These are phyloP conservation scores for Globisporangium lucens DNA, from an alignment of 352 stramenopile genomes.

Conservation along the genomic window DNA sequence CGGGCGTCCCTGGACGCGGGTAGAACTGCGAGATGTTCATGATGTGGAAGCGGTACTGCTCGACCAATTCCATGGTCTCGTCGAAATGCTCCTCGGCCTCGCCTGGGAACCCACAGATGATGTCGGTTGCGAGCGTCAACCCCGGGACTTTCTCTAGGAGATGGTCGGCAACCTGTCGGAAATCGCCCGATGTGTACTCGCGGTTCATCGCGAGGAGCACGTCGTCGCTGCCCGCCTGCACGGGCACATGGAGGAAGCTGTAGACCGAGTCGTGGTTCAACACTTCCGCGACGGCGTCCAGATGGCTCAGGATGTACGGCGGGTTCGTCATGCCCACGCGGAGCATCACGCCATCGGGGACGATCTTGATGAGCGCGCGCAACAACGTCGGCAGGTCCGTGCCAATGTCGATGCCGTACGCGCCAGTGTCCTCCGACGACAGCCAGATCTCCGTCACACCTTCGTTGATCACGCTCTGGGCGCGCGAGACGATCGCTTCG, in stretches of 20 bases:
- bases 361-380: constrained; percentile 53
- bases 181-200: constrained; percentile 87
- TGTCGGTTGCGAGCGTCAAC: constrained; percentile 90
- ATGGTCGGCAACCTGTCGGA: constrained; percentile 68
- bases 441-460: constrained; percentile 92
- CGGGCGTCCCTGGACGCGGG: constrained; percentile 86
- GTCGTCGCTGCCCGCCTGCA: constrained; percentile 86
- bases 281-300: constrained; percentile 78
- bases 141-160: constrained; percentile 70
- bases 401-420: constrained; percentile 89
- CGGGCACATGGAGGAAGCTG: constrained; percentile 90
- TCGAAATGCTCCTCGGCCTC: constrained; percentile 90
- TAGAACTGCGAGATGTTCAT: constrained; percentile 95
- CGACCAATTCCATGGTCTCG: constrained; percentile 83
- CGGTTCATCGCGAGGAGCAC: constrained; percentile 91
- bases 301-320: constrained; percentile 88
- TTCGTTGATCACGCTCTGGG: constrained; percentile 61
- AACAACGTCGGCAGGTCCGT: constrained; percentile 78
- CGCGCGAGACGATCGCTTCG: constrained; percentile 71
- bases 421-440: constrained; percentile 89
- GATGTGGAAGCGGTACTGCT: constrained; percentile 88
- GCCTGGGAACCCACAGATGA: constrained; percentile 91
- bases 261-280: constrained; percentile 86
- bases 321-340: constrained; percentile 93
- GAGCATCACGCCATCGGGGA: constrained; percentile 83